Conservation (phyloP, 176 grass and related monocot species). For the Pontederia paniculata region DNA sequence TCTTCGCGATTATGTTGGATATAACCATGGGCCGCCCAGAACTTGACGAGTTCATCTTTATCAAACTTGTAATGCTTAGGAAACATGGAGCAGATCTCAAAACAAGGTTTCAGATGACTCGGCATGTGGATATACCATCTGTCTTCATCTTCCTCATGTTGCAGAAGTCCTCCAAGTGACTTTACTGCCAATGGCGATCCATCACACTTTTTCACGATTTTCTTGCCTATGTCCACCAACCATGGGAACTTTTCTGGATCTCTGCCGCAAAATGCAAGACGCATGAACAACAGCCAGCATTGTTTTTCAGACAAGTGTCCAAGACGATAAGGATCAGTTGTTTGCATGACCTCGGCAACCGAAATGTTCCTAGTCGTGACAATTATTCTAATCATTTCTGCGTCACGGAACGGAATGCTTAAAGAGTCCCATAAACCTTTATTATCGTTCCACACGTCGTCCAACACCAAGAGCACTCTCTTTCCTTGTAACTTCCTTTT, state of each 20-base stretch:
- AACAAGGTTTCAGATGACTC: background rate
- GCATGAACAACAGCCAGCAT: conserved; percentile 8
- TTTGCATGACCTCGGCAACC: no score
- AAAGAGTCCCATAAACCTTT: conserved; percentile 14
- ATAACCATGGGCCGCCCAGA: conserved; percentile 21
- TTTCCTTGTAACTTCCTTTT: conserved; percentile 15
- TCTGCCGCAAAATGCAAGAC: conserved; percentile 1
- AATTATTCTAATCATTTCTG: no score
- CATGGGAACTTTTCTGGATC: background rate
- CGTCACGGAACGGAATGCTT: conserved; percentile 9
- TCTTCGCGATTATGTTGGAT: conserved; percentile 2
- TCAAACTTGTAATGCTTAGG: conserved; percentile 14
- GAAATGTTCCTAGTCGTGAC: no score
- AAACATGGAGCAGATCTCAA: conserved; percentile 25
- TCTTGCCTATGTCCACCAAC: conserved; percentile 9
- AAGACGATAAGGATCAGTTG: conserved; percentile 11
- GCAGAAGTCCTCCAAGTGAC: no score
- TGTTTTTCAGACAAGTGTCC: background rate
- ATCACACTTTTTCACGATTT: conserved; percentile 10
- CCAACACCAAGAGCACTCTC: no score
- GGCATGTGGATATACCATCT: conserved; percentile 5
- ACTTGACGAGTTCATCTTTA: background rate
- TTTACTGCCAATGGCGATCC: conserved; percentile 24
- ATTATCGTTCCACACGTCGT: conserved; percentile 8
- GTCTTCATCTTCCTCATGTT: no score